A percentile compares a stretch with the other conserved stretches of the same genome.
Evolutionary conservation across 441 rosid genomes (phyloP).

Genomic region (Adansonia grandidieri): DNA sequence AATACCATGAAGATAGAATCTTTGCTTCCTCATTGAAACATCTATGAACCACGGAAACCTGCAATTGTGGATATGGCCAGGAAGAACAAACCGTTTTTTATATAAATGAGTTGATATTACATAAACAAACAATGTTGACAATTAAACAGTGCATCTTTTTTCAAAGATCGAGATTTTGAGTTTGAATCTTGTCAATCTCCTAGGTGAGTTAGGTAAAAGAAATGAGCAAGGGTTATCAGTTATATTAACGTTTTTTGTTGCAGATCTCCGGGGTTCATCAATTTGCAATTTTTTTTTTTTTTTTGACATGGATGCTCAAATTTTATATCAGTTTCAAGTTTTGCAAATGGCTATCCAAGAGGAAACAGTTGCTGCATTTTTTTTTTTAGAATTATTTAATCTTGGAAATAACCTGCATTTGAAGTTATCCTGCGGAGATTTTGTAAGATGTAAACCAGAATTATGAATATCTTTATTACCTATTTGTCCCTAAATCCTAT

Average conservation of each 20-base stretch:
- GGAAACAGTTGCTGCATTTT: background rate
- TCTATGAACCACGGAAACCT: background rate
- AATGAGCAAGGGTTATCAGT: background rate
- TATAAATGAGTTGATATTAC: background rate
- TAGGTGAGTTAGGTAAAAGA: background rate
- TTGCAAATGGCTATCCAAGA: background rate
- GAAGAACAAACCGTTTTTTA: background rate
- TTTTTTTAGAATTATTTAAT: background rate
- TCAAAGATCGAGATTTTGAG: background rate
- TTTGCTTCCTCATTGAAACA: background rate
- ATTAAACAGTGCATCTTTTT: background rate
- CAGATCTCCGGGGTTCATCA: background rate
- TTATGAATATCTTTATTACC: background rate
- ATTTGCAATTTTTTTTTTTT: background rate
- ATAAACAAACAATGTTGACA: background rate
- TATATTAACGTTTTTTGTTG: too few species aligned
- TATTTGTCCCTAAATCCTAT: background rate
- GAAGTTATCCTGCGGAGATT: background rate
- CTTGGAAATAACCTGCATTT: background rate
- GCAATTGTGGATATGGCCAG: background rate
- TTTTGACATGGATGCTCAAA: background rate
- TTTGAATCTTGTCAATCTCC: background rate
- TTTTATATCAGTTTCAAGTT: background rate
- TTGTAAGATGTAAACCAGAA: background rate
- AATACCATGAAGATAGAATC: background rate